Evolutionary conservation across 2,329 filamentous ascomycete genomes (phyloP).

Genomic region (Huntiella moniliformis): DNA sequence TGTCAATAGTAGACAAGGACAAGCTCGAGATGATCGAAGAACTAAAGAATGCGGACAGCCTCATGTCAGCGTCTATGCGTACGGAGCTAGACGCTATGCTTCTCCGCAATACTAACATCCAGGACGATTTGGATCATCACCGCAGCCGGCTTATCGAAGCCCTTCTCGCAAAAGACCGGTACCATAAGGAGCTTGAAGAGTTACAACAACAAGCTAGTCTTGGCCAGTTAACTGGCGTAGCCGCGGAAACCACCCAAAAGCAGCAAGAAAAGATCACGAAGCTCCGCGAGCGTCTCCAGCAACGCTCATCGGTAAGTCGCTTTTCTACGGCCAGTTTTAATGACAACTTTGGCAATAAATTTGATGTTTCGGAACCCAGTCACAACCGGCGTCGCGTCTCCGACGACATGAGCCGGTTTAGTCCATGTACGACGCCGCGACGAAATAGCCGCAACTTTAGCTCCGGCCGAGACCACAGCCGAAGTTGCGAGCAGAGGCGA

Average conservation of each 20-base stretch:
- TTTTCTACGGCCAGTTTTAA: not conserved
- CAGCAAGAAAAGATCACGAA: constrained; percentile 37
- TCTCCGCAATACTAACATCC: constrained; percentile 28
- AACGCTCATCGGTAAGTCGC: constrained; percentile 39
- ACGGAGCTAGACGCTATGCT: constrained; percentile 38
- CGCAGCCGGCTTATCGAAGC: constrained; percentile 41
- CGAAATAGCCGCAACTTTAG: no score
- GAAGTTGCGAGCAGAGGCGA: no score
- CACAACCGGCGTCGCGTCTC: no score
- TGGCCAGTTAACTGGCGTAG: constrained; percentile 18
- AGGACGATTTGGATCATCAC: constrained; percentile 35
- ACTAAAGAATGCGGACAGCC: constrained; percentile 38
- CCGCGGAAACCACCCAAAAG: constrained; percentile 23
- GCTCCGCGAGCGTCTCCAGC: constrained; percentile 33
- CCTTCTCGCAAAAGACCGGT: constrained; percentile 40
- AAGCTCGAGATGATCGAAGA: constrained; percentile 35
- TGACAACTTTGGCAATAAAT: not conserved
- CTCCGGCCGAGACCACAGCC: no score
- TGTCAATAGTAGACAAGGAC: constrained; percentile 36
- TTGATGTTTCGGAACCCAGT: not conserved
- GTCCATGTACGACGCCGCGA: no score
- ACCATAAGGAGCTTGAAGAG: constrained; percentile 35
- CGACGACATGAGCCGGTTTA: no score
- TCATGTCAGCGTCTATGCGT: constrained; percentile 38
- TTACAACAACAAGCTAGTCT: constrained; percentile 19